Evolutionary conservation across 225 moss, liverwort and hornwort species (phyloP), one percentile per base, ranked within the genome.

Genomic region (Bryoerythrophyllum caledonicum): DNA sequence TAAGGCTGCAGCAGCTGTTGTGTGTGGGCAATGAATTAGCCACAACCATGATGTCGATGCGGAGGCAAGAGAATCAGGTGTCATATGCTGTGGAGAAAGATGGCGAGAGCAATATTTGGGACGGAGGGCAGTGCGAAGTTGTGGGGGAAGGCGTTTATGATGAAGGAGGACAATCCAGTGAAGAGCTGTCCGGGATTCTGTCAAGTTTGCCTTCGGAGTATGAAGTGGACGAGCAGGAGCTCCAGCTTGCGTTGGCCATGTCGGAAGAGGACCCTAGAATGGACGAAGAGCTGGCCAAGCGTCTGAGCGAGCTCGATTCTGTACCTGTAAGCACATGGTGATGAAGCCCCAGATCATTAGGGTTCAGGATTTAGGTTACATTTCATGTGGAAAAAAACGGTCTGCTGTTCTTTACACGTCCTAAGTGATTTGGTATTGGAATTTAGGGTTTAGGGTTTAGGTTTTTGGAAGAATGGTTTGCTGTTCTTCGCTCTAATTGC

Each of bases 271-370:
- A 92, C 65, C 88, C 88, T 60, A 82, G 74, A 10, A 67, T 83
- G 67, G 89, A 96, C 78, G 82, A 87, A 82, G 94, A 92, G 91
- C 88, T 97, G 43, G 92, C 91, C 20, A 92, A 82, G 74, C 94
- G 96, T 40, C 87, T 94, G 2, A 87, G 86, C 60, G 89, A 92
- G 76, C 80, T 97, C 34, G 92, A 97, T 37, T 85, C 96, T 40
- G 91, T 92, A 48, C 80, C 83, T 73, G 96, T 96, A 85, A 87
- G 90, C 67, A 71, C 58, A 35, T n/a, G n/a, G n/a, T 32, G 12
- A 35, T 26, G 12, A 14, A 23, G 44, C 20, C 21, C 14, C 79
- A 61, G 19, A 75, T 17, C n/a, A n/a, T 67, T 41, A 44, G 19
- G 48, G 19, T 66, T 76, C n/a, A n/a, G n/a, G n/a, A n/a, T n/a